Evolutionary conservation across 1,284 basidiomycete species (phyloP), one percentile per base, ranked within the genome.

Genomic region (Ceratobasidium sp.): DNA sequence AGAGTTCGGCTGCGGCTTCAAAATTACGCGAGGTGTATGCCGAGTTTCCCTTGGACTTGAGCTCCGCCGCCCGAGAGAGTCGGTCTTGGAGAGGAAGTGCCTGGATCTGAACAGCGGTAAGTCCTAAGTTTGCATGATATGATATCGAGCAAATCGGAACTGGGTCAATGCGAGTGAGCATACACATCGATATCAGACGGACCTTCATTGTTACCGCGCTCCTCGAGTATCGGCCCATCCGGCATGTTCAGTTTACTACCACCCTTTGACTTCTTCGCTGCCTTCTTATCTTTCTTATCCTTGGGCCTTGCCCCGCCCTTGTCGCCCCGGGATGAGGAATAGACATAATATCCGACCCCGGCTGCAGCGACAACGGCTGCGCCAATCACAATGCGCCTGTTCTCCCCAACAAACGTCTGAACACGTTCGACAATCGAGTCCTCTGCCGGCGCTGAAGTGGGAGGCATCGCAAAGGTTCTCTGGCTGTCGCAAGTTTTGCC

Each of bases 31-130:
- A 83, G 73, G 89, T 86, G 83, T 98, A 99, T 25, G 93, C 88
- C 70, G 87, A 84, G 80, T 99, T 99, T 57, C 97, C 97, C 76
- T 88, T 86, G 38, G 88, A 85, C 80, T 99, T 99, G 77, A 96
- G 87, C 12, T 86, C 81, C 12, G 88, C 87, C 6, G 96, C 96
- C 45, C 89, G 81, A 73, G 85, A 84, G 71, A 86, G 82, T 57
- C 94, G 89, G 77, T 94, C 90, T 89, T 94, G 45, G 29, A 56
- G 17, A 40, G 73, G 62, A 42, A 73, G 56, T 1, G 80, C 79
- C 65, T 80, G 80, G 68, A 92, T 86, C 74, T 88, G 81, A 72
- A 85, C 87, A 6, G 80, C 75, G 1, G 84, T 82, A 64, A 86
- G 77, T 32, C 78, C 80, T 62, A 77, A 79, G 40, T 82, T 80